Evolutionary conservation across 2,329 filamentous ascomycete species (phyloP), one percentile per base, ranked within the genome.

Genomic region (Stromatinia cepivora): DNA sequence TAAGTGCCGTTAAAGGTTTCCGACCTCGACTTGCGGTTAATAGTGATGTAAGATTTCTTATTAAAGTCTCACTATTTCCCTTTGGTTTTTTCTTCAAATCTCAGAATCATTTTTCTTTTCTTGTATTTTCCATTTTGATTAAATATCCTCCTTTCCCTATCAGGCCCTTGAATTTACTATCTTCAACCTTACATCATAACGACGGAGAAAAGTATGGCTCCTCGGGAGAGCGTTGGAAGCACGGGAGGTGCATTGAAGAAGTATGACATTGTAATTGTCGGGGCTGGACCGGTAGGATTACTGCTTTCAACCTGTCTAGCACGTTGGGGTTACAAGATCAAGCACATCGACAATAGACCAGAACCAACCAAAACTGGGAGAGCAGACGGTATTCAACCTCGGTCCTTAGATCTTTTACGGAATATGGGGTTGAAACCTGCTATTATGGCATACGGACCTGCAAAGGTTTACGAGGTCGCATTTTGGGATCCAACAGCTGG

Each of bases 291-390:
- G 5, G 93, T 94, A 53, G 94, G 94, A 68, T 86, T 97, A 70
- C 89, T 96, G 81, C 86, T 97, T 34, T 95, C 93, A 11, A 93
- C 93, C 42, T 94, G 92, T 78, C 86, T 97, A 71, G 92, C 92
- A 71, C 86, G 93, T 82, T 97, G 93, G 92, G 94, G 94, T 28
- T 97, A 97, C 84, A 93, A 88, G 79, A 92, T 97, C 80, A 97
- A 94, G 84, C 93, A 97, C 81, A 93, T 97, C 77, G 94, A 97
- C 81, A 97, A 96, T 81, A 87, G 93, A 70, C 84, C 92, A 2
- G 91, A 94, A 76, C 93, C 93, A 22, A 97, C 93, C 17, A 83
- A 88, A 3, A 97, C 93, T 28, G 93, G 93, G 66, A 91, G 93
- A 73, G 94, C 93, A 69, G 93, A 97, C 80, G 93, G 93, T 72